Evolutionary conservation across 2,329 filamentous ascomycete genomes (phyloP), one percentile per base, ranked within the genome.

Genomic region (Capronia americana): DNA sequence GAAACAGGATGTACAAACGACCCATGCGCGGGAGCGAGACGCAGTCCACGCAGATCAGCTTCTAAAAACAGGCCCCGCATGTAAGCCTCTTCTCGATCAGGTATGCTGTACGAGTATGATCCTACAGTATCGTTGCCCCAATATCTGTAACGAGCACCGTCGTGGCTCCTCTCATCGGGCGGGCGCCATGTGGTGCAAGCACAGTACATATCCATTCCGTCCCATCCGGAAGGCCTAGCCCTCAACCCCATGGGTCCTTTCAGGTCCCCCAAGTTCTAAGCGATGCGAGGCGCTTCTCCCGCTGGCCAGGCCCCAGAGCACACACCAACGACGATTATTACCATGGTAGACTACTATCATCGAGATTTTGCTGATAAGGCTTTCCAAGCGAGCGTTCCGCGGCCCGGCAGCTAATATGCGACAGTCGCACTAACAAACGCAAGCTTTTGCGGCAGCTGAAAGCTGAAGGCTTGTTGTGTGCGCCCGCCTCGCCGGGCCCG

Each of bases 361-460:
- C 4, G 14, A n/a, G 17, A 17, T 44, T 44, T 17, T n/a, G n/a
- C 38, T 44, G 38, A 44, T 17, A 44, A 7, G 17, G 38, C 14
- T n/a, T 34, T n/a, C 38, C 38, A 44, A 44, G 38, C 38, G 38
- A n/a, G 7, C 11, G 17, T 14, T 41, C 14, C 12, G 12, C 34
- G 34, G 1, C 7, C 11, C 3, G 23, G 48, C 23, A 26, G 48
- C 48, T 51, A 51, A 17, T 26, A 28, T 51, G 11, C 48, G 48
- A 26, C 20, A 26, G 14, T 4, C 23, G 38, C 48, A 28, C 48
- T 26, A 51, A 51, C 20, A 20, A 14, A 51, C 23, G 48, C 48
- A 51, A 51, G 48, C 48, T 51, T 51, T 51, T 51, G 48, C 20
- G 48, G 48, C 48, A 51, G 48, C 48, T 51, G 48, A 51, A 44